phyloP scores from a whole-genome alignment of 495 filamentous ascomycete species.

The Penicillium pulvis region DNA sequence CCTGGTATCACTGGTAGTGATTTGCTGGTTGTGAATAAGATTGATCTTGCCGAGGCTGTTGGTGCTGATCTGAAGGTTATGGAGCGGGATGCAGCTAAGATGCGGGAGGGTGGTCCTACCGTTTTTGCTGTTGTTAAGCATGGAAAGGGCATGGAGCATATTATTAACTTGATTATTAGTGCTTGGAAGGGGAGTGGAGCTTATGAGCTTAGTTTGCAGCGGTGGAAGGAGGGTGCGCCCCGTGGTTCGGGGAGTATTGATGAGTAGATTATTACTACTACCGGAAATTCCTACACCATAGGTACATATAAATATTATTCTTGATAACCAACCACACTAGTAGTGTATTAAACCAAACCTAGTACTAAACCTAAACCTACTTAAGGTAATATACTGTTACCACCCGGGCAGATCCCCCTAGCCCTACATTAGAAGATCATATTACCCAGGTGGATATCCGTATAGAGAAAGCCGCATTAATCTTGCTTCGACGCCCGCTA shows the following conservation, averaged over 20 bases:
- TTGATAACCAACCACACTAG: no score
- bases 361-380: no score
- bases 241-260: conserved; percentile 47
- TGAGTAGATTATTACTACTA: conserved; percentile 22
- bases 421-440: no score
- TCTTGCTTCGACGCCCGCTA: no score
- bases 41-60: conserved; percentile 86
- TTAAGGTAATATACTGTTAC: no score
- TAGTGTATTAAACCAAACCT: no score
- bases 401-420: no score
- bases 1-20: conserved; percentile 96
- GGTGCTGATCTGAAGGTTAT: conserved; percentile 92
- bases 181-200: conserved; percentile 92
- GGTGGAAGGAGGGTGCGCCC: conserved; percentile 55
- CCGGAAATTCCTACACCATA: no score
- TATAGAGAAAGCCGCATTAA: no score
- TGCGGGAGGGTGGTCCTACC: conserved; percentile 95
- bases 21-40: conserved; percentile 93
- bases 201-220: conserved; percentile 53
- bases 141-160: conserved; percentile 77
- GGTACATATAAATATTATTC: no score
- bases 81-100: conserved; percentile 92
- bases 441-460: no score
- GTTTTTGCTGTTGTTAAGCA: conserved; percentile 97
- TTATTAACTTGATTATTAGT: conserved; percentile 84